Evolutionary conservation across 345 rosid species (phyloP), one percentile per base, ranked within the genome.

Genomic region (Citrus australasica): DNA sequence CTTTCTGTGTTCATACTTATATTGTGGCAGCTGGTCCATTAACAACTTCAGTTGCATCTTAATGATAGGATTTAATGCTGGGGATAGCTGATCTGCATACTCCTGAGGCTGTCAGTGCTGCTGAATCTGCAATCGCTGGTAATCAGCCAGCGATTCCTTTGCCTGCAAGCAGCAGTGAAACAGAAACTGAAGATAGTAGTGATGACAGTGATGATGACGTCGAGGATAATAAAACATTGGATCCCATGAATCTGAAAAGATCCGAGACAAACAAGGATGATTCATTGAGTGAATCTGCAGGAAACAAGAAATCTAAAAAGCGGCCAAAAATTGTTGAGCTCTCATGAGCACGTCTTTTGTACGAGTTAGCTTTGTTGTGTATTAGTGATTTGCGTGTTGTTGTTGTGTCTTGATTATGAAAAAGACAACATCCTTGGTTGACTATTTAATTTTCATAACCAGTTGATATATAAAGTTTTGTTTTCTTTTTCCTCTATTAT

Each of bases 61-160:
- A 9, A 71, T 76, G 25, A 74, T 86, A 92, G 97, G 93, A 96
- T 82, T 85, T 96, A 87, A 92, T 89, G 98, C 85, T 94, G 4
- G 97, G 98, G 38, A 78, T 96, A 2, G 93, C 97, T 76, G 99
- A 94, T 91, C 99, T 96, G 81, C 89, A 92, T 73, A 94, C 97
- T 6, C 89, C 93, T 8, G 94, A 92, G 86, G 97, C 97, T 58
- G 83, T 94, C 22, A 86, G 75, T 33, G 99, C 95, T 11, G 98
- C 95, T 80, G 98, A 93, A 86, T 86, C 97, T n/a, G 93, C 93
- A 30, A 79, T 89, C 16, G 78, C 82, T 0, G 85, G 88, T 73
- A 63, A 81, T 79, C 87, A 83, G 42, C 86, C 83, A 4, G 71
- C 28, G 24, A 79, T 78, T 79, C 75, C 81, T 48, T 55, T 73